Base-by-base conservation (phyloP, 2,329 filamentous ascomycete genomes). In the Colletotrichum sp. region DNA sequence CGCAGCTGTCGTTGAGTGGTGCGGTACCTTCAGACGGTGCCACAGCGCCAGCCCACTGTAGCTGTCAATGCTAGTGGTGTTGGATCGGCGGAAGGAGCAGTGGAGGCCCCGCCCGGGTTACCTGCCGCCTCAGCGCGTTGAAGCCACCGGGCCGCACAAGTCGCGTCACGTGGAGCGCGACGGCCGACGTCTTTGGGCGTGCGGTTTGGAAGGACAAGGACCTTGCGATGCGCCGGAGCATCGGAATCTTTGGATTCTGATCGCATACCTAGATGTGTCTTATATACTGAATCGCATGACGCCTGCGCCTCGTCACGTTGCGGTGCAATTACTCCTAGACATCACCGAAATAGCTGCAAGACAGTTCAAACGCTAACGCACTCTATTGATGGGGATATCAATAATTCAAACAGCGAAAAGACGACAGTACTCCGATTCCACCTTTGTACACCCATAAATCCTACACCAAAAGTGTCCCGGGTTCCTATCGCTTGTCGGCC, bases 361-460 rank as follows among this genome's bases (percentile, higher is more conserved):
- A 44, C 13, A 27, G 16, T 39, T 44, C n/a, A 64, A 25, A n/a
- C 57, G 25, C 16, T 22, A 65, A 72, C 25, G 57, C 55, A 34
- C 73, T 68, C 44, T 75, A 61, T 72, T 75, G 57, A 69, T 65
- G 34, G 71, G 68, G 28, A 73, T 72, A 75, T 72, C 70, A 65
- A 75, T 22, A 34, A 48, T 64, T 60, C 27, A 19, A 75, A 67
- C 32, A 59, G 32, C 15, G 16, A 66, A 72, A 61, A 65, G 61
- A 65, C 59, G 36, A 22, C 70, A 75, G 30, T 65, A 73, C 70
- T 73, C 73, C 73, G 28, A 48, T 13, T 13, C 73, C 55, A 19
- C 36, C 44, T 68, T 73, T 73, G 44, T 75, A 69, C 64, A 75
- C 39, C 69, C 44, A 4, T 39, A 48, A 36, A 36, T 75, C 64